A percentile compares a stretch with the other conserved stretches of the same genome.
These are phyloP conservation scores for Boletus rufocinnamomeus DNA, from an alignment of 768 basidiomycete genomes.

Conservation along the genomic window DNA sequence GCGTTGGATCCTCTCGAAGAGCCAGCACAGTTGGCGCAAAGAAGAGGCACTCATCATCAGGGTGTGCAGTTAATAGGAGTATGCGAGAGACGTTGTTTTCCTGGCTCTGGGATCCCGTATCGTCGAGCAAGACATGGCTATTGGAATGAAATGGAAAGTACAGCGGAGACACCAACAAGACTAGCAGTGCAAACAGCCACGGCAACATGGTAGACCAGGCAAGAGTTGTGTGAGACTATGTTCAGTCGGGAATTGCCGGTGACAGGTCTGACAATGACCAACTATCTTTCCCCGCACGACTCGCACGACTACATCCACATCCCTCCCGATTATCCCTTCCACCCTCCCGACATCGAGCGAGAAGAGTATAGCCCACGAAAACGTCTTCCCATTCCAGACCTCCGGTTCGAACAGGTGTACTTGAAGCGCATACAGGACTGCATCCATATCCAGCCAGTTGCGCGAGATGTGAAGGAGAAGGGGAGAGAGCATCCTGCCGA, in stretches of 20 bases:
- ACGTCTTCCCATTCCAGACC: conserved; percentile 67
- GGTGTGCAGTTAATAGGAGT: conserved; percentile 86
- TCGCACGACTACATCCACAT: conserved; percentile 21
- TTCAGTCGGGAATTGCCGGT: conserved; percentile 24
- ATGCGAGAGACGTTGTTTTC: conserved; percentile 31
- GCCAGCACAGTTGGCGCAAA: conserved; percentile 82
- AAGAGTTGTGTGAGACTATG: background rate
- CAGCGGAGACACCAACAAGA: conserved; percentile 25
- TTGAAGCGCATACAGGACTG: conserved; percentile 58
- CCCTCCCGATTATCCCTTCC: conserved; percentile 23
- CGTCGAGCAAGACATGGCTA: conserved; percentile 21
- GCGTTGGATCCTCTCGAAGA: conserved; percentile 35
- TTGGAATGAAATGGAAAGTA: conserved; percentile 31
- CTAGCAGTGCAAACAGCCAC: conserved; percentile 19
- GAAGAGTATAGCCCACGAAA: conserved; percentile 28
- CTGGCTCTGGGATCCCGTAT: background rate
- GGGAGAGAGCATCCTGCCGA: conserved; percentile 27
- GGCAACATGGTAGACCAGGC: conserved; percentile 11
- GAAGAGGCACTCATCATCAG: conserved; percentile 94
- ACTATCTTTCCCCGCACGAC: conserved; percentile 3
- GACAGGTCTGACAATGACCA: conserved; percentile 27
- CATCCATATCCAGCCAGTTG: conserved; percentile 42
- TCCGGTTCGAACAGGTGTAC: conserved; percentile 77
- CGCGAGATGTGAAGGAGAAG: conserved; percentile 31
- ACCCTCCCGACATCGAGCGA: conserved; percentile 15